Evolutionary conservation across 805 yeast genomes (phyloP).

Genomic region (Saccharomycopsis amapae): DNA sequence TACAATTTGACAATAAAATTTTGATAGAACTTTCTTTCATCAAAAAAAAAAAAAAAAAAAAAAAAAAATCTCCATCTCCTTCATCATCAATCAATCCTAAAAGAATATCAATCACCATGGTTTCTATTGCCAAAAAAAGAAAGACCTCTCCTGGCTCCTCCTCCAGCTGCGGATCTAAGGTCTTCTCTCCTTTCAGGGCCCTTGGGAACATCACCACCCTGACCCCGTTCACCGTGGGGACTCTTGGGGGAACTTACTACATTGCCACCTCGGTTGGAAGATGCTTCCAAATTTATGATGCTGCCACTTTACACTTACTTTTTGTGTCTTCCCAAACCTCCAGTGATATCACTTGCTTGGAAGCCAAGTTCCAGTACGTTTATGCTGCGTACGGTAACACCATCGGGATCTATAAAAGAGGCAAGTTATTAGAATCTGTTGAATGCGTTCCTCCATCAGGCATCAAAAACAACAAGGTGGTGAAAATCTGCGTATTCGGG

Average conservation of each 20-base stretch:
- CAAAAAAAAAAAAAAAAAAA: too few species aligned
- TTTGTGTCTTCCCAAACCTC: constrained; percentile 82
- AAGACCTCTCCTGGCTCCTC: neutral
- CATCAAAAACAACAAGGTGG: constrained; percentile 38
- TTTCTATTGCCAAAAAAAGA: neutral
- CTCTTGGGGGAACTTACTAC: constrained; percentile 81
- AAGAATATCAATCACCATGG: neutral
- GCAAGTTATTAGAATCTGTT: constrained; percentile 45
- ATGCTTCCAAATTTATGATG: constrained; percentile 90
- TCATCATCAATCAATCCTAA: too few species aligned
- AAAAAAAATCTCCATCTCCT: too few species aligned
- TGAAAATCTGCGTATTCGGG: constrained; percentile 77
- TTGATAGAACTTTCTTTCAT: too few species aligned
- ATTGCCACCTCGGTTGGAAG: constrained; percentile 86
- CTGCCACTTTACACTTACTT: constrained; percentile 71
- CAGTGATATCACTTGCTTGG: constrained; percentile 57
- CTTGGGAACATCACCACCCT: constrained; percentile 87
- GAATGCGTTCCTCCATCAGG: constrained; percentile 27
- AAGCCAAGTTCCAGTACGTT: constrained; percentile 79
- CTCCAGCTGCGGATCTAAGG: constrained; percentile 39
- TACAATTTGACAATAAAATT: too few species aligned
- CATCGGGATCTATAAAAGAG: constrained; percentile 78
- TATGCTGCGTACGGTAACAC: constrained; percentile 67
- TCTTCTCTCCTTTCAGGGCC: constrained; percentile 82
- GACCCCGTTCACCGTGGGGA: constrained; percentile 80